Base-by-base conservation (phyloP, 2,329 filamentous ascomycete species). In the Exophiala lecanii-corni region DNA sequence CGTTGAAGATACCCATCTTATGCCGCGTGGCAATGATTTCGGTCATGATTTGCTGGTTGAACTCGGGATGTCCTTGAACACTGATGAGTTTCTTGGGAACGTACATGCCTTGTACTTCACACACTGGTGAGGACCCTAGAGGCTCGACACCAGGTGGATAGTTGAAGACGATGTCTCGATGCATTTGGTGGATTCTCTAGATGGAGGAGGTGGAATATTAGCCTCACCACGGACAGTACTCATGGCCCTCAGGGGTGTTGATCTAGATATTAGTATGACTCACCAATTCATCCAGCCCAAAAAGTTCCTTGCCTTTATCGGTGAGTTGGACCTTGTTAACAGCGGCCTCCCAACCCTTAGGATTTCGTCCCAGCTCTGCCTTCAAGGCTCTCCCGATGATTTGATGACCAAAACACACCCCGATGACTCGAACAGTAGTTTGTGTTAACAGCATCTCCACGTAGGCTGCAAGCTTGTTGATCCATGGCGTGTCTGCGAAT, bases 21-120 rank as follows among this genome's bases (percentile, higher is more conserved):
- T 84, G 78, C 43, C 89, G 74, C 47, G 74, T 67, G 47, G 75
- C 71, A 41, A 91, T 64, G 26, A 94, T 65, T 61, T 87, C 82
- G 13, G 67, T 70, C 55, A 89, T 77, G 52, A 94, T 89, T 12
- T 79, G 74, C 46, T 74, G 72, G 3, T 74, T 84, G 61, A 91
- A 92, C 63, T 95, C 89, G 1, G 88, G 89, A 62, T 94, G 88
- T 4, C 87, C 88, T 68, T 95, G 88, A 1, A 94, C 78, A 0
- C 86, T 82, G 48, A 94, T 81, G 47, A 86, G 70, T 25, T 74
- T 74, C 31, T 74, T 70, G 6, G 81, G 76, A 15, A 73, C 64
- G 60, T 92, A 85, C 76, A 94, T 87, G 49, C 81, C 84, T 63
- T 94, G 88, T n/a, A 88, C 80, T 7, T 73, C 67, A 66, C 88